Evolutionary conservation across 73 alveolate genomes (phyloP).

Genomic region (Paramecium tetraurelia): DNA sequence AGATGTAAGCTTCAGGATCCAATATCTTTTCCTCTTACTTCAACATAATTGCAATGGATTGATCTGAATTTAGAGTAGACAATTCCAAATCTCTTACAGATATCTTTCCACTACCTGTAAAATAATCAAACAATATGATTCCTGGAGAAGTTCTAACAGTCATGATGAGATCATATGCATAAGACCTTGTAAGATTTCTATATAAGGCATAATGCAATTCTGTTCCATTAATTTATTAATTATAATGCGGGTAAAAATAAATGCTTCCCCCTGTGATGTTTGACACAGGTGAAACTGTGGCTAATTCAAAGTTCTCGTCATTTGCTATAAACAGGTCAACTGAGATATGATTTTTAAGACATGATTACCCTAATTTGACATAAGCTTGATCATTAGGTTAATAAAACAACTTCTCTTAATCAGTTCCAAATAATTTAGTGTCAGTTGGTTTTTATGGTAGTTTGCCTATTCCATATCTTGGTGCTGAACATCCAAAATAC

Average conservation of each 20-base stretch:
- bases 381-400: conserved; percentile 32
- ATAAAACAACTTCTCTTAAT: conserved; percentile 34
- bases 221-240: conserved; percentile 35
- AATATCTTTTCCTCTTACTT: conserved; percentile 68
- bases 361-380: conserved; percentile 24
- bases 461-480: conserved; percentile 55
- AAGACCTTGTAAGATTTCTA: conserved; percentile 72
- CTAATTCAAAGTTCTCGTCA: conserved; percentile 51
- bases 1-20: conserved; percentile 66
- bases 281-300: conserved; percentile 48
- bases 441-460: conserved; percentile 25
- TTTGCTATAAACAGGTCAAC: conserved; percentile 48
- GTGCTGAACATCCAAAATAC: conserved; percentile 46
- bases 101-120: conserved; percentile 63
- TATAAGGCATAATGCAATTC: conserved; percentile 67
- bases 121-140: conserved; percentile 64
- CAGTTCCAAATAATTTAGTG: conserved; percentile 35
- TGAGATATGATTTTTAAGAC: conserved; percentile 23
- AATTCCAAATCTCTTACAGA: conserved; percentile 70
- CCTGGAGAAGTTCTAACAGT: conserved; percentile 72
- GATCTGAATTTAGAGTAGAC: conserved; percentile 73
- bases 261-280: conserved; percentile 55
- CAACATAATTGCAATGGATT: conserved; percentile 67
- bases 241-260: conserved; percentile 47
- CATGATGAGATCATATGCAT: conserved; percentile 71